Evolutionary conservation across 345 rosid species (phyloP).

Genomic region (Hypericum perforatum): DNA sequence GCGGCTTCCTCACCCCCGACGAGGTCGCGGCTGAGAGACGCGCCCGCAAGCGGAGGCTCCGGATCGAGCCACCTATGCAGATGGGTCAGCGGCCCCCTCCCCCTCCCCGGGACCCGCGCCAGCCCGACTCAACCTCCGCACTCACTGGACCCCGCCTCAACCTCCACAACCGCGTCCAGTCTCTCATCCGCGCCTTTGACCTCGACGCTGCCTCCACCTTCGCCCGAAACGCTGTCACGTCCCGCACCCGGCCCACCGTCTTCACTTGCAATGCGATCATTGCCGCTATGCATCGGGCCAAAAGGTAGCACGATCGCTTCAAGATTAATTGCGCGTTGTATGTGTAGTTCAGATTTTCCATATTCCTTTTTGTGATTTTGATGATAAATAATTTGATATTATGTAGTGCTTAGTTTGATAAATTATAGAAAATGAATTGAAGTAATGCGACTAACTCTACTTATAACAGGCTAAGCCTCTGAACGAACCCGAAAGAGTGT

Average conservation of each 20-base stretch:
- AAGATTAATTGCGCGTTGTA: too few species aligned
- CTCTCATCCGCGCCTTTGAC: slow-evolving; percentile 85
- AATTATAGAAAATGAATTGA: too few species aligned
- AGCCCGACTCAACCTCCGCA: slow-evolving; percentile 75
- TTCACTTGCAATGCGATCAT: slow-evolving; percentile 96
- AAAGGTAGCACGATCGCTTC: slow-evolving; percentile 28
- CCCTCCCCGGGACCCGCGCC: slow-evolving; percentile 74
- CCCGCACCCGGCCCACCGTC: slow-evolving; percentile 74
- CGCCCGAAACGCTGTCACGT: slow-evolving; percentile 71
- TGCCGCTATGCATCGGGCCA: slow-evolving; percentile 86
- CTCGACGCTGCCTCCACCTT: slow-evolving; percentile 79
- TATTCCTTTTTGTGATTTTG: too few species aligned
- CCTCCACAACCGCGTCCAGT: slow-evolving; percentile 88
- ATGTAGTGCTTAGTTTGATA: too few species aligned
- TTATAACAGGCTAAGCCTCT: too few species aligned
- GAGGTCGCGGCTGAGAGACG: slow-evolving; percentile 97
- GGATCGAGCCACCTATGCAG: slow-evolving; percentile 87
- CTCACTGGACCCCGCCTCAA: slow-evolving; percentile 80
- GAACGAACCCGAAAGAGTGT: too few species aligned
- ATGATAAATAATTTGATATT: too few species aligned
- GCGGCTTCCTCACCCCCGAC: slow-evolving; percentile 83
- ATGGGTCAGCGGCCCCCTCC: slow-evolving; percentile 60
- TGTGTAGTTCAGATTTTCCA: too few species aligned
- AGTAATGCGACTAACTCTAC: too few species aligned
- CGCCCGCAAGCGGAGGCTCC: slow-evolving; percentile 77